Percentiles rank a stretch among this genome's conserved stretches.
These are phyloP conservation scores for Thraustochytrium sp. DNA, from an alignment of 352 stramenopile species.

Conservation along the genomic window DNA sequence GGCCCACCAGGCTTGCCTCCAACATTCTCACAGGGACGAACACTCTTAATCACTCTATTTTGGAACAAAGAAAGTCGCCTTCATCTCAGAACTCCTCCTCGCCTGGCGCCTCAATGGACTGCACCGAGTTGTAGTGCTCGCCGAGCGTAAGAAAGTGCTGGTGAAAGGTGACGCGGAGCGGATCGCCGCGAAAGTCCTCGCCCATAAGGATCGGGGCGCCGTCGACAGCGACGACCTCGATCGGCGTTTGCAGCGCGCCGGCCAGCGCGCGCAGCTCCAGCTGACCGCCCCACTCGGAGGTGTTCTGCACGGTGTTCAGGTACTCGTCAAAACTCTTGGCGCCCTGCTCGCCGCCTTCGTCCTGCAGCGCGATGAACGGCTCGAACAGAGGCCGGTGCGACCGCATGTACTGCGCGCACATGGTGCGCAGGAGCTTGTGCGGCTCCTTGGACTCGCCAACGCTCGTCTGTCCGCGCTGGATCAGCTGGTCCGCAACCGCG, in stretches of 20 bases:
- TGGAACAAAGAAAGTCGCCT: no score
- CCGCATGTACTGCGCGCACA: conserved; percentile 92
- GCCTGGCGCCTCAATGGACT: no score
- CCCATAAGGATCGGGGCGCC: conserved; percentile 79
- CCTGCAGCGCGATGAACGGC: conserved; percentile 76
- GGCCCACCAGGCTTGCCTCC: no score
- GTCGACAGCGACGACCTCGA: conserved; percentile 84
- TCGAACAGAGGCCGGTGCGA: conserved; percentile 83
- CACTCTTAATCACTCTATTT: no score
- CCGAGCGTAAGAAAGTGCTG: conserved; percentile 96
- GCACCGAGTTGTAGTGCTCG: conserved; percentile 97
- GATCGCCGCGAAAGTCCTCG: conserved; percentile 64
- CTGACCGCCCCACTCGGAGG: conserved; percentile 88
- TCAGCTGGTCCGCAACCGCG: conserved; percentile 90
- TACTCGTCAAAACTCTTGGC: conserved; percentile 66
- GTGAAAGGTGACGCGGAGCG: conserved; percentile 88
- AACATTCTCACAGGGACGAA: no score
- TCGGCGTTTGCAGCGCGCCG: conserved; percentile 70
- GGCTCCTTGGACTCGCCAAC: conserved; percentile 57
- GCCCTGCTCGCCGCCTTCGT: conserved; percentile 54
- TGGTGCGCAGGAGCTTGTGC: conserved; percentile 74
- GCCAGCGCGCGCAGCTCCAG: conserved; percentile 87
- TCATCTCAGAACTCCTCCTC: no score
- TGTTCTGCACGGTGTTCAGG: conserved; percentile 72
- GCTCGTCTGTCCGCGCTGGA: conserved; percentile 60